phyloP scores from a whole-genome alignment of 148 eudicot genomes.

The Arctostaphylos glauca region DNA sequence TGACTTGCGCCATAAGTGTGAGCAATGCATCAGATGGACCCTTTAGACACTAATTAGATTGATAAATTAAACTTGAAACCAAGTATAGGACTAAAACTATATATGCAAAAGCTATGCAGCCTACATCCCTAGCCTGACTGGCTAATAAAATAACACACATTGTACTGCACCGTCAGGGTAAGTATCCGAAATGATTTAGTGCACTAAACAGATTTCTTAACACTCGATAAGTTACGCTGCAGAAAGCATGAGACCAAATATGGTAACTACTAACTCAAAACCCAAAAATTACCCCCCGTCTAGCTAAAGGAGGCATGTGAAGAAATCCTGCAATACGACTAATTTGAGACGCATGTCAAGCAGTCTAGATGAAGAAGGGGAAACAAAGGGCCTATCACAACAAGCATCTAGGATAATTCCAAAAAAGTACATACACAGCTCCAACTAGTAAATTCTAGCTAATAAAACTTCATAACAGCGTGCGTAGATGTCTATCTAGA shows the following conservation, averaged over 20 bases:
- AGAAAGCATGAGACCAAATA: background rate
- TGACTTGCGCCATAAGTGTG: too few species aligned
- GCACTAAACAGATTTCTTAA: background rate
- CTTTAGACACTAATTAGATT: background rate
- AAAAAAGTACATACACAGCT: slow-evolving; percentile 6
- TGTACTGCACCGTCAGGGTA: background rate
- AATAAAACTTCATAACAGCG: background rate
- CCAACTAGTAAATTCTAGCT: slow-evolving; percentile 13
- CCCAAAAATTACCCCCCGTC: background rate
- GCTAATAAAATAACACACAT: background rate
- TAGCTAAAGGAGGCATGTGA: background rate
- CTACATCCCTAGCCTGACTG: background rate
- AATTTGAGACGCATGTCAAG: background rate
- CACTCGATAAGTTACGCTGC: background rate
- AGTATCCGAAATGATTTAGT: background rate
- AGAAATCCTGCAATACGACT: background rate
- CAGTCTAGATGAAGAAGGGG: background rate
- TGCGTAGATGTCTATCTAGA: slow-evolving; percentile 13
- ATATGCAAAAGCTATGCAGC: background rate
- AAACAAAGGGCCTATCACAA: background rate
- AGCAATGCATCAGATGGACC: background rate
- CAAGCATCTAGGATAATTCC: slow-evolving; percentile 16
- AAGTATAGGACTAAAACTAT: background rate
- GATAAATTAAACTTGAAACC: background rate
- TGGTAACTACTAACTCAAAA: background rate